phyloP scores from a whole-genome alignment of 2,329 filamentous ascomycete species.

The Neonectria magnoliae region DNA sequence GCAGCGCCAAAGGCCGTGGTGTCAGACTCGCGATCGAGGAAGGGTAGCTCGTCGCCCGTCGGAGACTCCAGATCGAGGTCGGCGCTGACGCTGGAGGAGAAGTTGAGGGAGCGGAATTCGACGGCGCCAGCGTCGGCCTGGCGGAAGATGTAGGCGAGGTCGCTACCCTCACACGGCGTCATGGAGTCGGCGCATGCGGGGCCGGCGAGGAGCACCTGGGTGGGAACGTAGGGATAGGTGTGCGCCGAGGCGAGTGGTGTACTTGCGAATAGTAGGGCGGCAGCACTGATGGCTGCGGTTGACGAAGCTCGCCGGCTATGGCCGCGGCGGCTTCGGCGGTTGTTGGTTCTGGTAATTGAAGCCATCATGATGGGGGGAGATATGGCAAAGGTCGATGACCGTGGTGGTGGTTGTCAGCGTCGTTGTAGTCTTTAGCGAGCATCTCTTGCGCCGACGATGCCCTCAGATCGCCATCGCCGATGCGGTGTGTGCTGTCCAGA shows the following conservation, averaged over 20 bases:
- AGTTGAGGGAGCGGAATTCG: constrained; percentile 72
- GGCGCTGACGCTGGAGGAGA: constrained; percentile 66
- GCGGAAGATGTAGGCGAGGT: constrained; percentile 76
- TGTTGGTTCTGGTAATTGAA: constrained; percentile 5
- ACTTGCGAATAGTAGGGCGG: constrained; percentile 25
- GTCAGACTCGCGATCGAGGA: constrained; percentile 60
- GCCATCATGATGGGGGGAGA: constrained; percentile 3
- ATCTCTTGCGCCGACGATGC: constrained; percentile 25
- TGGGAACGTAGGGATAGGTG: constrained; percentile 79
- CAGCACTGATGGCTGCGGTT: constrained; percentile 8
- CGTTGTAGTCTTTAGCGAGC: constrained; percentile 18
- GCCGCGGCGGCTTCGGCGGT: constrained; percentile 15
- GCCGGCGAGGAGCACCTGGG: constrained; percentile 71
- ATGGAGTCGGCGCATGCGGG: constrained; percentile 54
- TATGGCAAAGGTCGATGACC: not conserved
- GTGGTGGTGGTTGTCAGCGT: constrained; percentile 2
- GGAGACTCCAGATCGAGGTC: constrained; percentile 61
- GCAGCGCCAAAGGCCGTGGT: constrained; percentile 73
- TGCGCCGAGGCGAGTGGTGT: constrained; percentile 48
- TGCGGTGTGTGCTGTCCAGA: not conserved
- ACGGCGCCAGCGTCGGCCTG: constrained; percentile 57
- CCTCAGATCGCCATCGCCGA: constrained; percentile 25
- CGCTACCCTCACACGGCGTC: constrained; percentile 46
- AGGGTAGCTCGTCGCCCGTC: constrained; percentile 67
- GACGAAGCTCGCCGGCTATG: constrained; percentile 16